Conservation (phyloP, 208 protist species). For the Trypanosomatidae sp. region DNA sequence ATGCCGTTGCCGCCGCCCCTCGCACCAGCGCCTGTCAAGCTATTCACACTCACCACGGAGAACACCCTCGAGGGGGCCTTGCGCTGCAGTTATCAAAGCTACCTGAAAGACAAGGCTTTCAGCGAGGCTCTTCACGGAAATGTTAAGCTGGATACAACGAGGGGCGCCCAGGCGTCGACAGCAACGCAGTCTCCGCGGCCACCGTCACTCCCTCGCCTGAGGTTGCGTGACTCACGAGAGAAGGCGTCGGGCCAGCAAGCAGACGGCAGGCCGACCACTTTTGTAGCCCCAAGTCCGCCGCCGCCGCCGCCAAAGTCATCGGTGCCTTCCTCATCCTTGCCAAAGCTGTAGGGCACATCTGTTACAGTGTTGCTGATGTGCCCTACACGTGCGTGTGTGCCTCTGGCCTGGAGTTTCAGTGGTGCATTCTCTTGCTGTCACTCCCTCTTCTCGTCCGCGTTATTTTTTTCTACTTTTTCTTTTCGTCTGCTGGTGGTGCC, state of each 20-base stretch:
- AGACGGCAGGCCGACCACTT: too few species aligned
- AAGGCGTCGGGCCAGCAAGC: not conserved
- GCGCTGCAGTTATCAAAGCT: constrained; percentile 59
- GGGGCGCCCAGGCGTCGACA: not conserved
- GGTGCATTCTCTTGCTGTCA: not conserved
- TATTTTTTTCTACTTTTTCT: not conserved
- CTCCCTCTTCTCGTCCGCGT: constrained; percentile 5
- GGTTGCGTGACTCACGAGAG: not conserved
- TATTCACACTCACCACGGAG: constrained; percentile 84
- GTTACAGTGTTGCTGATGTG: not conserved
- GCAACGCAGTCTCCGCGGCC: not conserved
- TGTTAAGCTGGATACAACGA: not conserved
- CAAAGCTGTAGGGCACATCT: not conserved
- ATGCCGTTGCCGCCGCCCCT: constrained; percentile 1
- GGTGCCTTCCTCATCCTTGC: constrained; percentile 5
- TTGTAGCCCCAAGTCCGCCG: not conserved
- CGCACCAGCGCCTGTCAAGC: constrained; percentile 65
- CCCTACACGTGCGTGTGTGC: not conserved
- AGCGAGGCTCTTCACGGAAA: constrained; percentile 27
- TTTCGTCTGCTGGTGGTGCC: not conserved
- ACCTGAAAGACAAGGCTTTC: constrained; percentile 71
- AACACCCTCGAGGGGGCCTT: constrained; percentile 52
- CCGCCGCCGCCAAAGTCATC: not conserved
- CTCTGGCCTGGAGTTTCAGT: not conserved
- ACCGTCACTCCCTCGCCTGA: not conserved